Evolutionary conservation across 2,329 filamentous ascomycete genomes (phyloP), one percentile per base, ranked within the genome.

Genomic region (Tolypocladium sp.): DNA sequence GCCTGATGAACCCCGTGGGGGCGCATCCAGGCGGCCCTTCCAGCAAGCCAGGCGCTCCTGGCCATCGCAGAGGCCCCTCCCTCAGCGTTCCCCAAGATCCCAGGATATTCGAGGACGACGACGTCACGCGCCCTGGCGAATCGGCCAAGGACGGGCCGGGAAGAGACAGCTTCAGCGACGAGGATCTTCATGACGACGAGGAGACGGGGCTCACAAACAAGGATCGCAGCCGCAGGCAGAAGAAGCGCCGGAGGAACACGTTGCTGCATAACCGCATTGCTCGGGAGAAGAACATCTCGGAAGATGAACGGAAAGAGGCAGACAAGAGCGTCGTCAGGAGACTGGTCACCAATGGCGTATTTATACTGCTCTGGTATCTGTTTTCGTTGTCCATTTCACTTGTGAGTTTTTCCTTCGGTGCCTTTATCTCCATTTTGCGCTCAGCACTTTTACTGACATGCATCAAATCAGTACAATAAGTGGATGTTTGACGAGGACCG

Each of bases 401-500:
- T 67, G 90, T 93, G 81, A 77, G 88, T 79, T 46, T 46, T 57
- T 49, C 25, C 37, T 37, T 46, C 54, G 44, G 20, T n/a, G 35
- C 49, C 20, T 4, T n/a, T 22, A 1, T 20, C 54, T 46, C 17
- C 37, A 9, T 49, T 40, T 63, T 53, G 7, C 20, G 3, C 10
- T 33, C 27, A n/a, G 55, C 25, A 37, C 25, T n/a, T 30, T 25
- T 15, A 52, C 66, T 71, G 58, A 69, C 67, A 52, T 55, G 10
- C 25, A 56, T 12, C 49, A 2, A 13, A 37, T 5, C 64, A 94
- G 88, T 99, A 97, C 80, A 99, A 99, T 82, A 97, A 97, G 78
- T 97, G 94, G 94, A 97, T 99, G 93, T 97, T 99, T 76, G 90
- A 90, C 68, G 83, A 88, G 62, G 83, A 88, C 65, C 85, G 89